These are phyloP conservation scores for Fusarium pilosicola DNA, from an alignment of 2,329 filamentous ascomycete genomes.

Conservation along the genomic window DNA sequence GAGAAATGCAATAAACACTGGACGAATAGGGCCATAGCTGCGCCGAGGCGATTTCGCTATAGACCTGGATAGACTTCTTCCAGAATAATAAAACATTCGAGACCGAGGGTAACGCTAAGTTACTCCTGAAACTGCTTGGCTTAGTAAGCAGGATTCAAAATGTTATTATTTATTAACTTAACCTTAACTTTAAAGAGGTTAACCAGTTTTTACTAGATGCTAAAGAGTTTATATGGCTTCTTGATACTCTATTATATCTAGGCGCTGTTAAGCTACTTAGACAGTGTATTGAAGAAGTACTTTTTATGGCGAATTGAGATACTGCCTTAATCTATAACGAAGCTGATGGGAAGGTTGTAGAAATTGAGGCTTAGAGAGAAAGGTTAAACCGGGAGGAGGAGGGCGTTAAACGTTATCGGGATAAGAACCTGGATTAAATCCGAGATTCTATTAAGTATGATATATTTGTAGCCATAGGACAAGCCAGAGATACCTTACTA, in stretches of 20 bases:
- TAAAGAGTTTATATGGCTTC: background rate
- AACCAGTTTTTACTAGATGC: background rate
- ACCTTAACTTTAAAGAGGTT: accelerated
- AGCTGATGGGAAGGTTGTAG: background rate
- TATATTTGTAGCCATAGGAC: background rate
- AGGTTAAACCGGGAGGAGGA: background rate
- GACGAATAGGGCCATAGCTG: background rate
- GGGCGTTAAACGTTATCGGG: background rate
- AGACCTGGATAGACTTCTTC: background rate
- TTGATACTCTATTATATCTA: background rate
- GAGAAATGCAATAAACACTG: background rate
- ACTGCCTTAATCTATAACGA: too few relatives aligned
- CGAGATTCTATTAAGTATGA: background rate
- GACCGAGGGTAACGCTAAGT: background rate
- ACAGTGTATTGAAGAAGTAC: background rate
- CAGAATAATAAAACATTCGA: background rate
- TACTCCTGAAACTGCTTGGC: background rate
- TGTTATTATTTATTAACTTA: accelerated
- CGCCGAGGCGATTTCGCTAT: background rate
- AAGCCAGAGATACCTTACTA: background rate
- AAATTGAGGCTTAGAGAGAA: background rate
- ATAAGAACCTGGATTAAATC: background rate
- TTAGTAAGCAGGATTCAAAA: background rate
- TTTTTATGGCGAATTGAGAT: background rate
- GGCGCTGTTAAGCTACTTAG: background rate